Percentiles rank a stretch among this genome's conserved stretches.
phyloP scores from a whole-genome alignment of 768 basidiomycete species.

The Podaxis sp. region DNA sequence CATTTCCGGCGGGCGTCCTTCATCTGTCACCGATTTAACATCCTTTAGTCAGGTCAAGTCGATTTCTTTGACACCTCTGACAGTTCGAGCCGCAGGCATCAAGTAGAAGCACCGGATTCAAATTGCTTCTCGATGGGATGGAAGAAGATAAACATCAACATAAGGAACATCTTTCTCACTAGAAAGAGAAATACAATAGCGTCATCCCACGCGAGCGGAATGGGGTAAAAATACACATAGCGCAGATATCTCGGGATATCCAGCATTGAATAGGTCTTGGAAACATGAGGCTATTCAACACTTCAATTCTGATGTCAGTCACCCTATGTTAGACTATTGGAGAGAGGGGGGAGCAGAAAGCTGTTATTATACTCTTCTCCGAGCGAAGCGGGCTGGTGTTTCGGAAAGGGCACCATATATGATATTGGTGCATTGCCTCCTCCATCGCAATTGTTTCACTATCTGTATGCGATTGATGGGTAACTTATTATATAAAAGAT shows the following conservation, averaged over 20 bases:
- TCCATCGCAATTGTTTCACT: too few species aligned
- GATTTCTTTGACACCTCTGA: neutral
- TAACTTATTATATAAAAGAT: too few species aligned
- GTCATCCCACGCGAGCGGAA: neutral
- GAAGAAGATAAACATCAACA: neutral
- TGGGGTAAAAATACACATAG: neutral
- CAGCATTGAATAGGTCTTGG: neutral
- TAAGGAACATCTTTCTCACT: neutral
- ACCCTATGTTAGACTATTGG: neutral
- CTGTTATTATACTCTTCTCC: too few species aligned
- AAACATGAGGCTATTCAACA: slow-evolving; percentile 14
- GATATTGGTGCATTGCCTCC: too few species aligned
- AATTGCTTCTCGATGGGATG: neutral
- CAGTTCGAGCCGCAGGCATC: neutral
- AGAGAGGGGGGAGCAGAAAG: neutral
- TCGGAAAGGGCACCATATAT: too few species aligned
- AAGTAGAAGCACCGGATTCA: neutral
- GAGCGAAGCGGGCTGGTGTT: too few species aligned
- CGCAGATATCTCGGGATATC: too few species aligned
- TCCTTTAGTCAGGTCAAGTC: too few species aligned
- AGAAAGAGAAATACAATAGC: too few species aligned
- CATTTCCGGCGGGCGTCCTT: too few species aligned
- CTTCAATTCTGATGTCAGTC: neutral
- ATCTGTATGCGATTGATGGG: too few species aligned
- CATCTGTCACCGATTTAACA: too few species aligned